A percentile compares a stretch with the other conserved stretches of the same genome.
These are phyloP conservation scores for Tolypocladium inflatum DNA, from an alignment of 2,329 filamentous ascomycete species.

Conservation along the genomic window DNA sequence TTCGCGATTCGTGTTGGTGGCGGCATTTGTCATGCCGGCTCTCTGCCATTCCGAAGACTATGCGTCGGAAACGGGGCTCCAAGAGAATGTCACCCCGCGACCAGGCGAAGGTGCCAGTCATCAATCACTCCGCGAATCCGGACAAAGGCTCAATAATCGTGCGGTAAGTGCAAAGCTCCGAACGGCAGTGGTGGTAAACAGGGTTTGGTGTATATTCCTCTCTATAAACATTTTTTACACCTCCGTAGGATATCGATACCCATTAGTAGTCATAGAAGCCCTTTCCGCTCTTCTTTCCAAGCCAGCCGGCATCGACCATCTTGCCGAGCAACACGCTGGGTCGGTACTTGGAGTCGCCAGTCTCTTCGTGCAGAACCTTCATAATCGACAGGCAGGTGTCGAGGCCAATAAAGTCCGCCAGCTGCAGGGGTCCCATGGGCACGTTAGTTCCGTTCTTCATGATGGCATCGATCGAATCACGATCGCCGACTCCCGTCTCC, in stretches of 20 bases:
- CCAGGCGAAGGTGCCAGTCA: neutral
- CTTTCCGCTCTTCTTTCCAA: slow-evolving; percentile 95
- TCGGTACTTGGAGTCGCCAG: slow-evolving; percentile 91
- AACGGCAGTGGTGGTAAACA: neutral
- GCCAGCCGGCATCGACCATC: slow-evolving; percentile 97
- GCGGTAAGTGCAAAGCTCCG: neutral
- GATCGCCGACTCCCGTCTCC: slow-evolving; percentile 80
- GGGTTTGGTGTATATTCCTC: neutral
- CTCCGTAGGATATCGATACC: neutral
- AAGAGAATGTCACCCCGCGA: too few species aligned
- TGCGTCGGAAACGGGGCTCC: neutral
- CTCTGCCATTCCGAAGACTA: neutral
- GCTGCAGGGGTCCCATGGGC: slow-evolving; percentile 87
- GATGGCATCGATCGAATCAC: slow-evolving; percentile 90
- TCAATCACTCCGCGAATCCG: neutral
- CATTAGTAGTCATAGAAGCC: slow-evolving; percentile 82
- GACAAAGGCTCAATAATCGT: neutral
- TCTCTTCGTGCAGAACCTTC: slow-evolving; percentile 86
- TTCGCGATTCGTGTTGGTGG: neutral
- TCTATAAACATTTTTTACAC: neutral
- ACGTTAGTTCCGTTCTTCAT: slow-evolving; percentile 99
- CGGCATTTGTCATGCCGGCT: neutral
- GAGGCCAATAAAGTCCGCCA: slow-evolving; percentile 95
- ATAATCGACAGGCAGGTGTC: slow-evolving; percentile 97
- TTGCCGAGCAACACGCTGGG: slow-evolving; percentile 80